Evolutionary conservation across 2,329 filamentous ascomycete genomes (phyloP).

Genomic region (Fusarium sp.): DNA sequence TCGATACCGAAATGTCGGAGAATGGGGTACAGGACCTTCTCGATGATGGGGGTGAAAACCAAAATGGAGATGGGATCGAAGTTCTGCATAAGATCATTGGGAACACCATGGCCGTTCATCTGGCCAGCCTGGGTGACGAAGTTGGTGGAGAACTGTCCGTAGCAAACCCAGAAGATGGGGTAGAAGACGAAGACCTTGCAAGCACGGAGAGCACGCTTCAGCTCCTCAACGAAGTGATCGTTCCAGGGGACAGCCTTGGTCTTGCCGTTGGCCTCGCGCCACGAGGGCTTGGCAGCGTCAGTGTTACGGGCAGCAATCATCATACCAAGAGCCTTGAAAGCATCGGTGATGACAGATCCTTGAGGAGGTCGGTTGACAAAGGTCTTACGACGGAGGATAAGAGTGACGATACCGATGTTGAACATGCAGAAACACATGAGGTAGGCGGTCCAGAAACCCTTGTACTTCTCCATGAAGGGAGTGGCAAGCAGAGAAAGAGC

Average conservation of each 20-base stretch:
- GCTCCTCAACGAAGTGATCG: conserved; percentile 77
- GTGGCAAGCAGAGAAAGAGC: conserved; percentile 75
- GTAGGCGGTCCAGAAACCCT: conserved; percentile 76
- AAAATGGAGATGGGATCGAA: conserved; percentile 75
- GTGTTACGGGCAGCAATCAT: conserved; percentile 57
- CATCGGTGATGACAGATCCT: conserved; percentile 73
- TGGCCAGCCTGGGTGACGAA: conserved; percentile 70
- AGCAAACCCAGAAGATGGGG: conserved; percentile 75
- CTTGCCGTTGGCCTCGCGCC: conserved; percentile 65
- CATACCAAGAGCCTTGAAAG: conserved; percentile 64
- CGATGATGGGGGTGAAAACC: conserved; percentile 73
- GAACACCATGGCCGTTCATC: conserved; percentile 72
- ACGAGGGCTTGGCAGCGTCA: conserved; percentile 74
- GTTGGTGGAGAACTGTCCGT: conserved; percentile 75
- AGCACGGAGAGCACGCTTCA: conserved; percentile 73
- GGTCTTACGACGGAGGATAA: conserved; percentile 60
- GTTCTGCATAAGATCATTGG: conserved; percentile 77
- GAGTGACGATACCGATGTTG: conserved; percentile 65
- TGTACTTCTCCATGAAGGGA: conserved; percentile 73
- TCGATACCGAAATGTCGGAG: conserved; percentile 68
- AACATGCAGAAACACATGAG: conserved; percentile 71
- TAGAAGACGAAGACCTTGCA: conserved; percentile 78
- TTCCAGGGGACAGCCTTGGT: conserved; percentile 67
- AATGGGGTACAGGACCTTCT: conserved; percentile 70
- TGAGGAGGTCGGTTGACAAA: conserved; percentile 66